A percentile compares a stretch with the other conserved stretches of the same genome.
phyloP scores from a whole-genome alignment of 495 filamentous ascomycete genomes.

The Talaromyces adpressus region DNA sequence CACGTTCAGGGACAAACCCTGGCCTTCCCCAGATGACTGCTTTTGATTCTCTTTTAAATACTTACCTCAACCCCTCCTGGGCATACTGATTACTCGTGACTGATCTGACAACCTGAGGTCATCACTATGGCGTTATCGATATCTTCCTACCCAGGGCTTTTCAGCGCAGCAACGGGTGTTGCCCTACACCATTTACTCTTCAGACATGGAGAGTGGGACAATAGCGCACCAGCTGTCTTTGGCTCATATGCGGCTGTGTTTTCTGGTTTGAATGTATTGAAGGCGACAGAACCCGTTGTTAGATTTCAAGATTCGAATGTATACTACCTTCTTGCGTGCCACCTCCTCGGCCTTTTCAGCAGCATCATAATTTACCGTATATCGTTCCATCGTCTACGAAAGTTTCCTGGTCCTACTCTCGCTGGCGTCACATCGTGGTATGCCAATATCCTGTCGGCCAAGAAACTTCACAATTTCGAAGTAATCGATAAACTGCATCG shows the following conservation, averaged over 20 bases:
- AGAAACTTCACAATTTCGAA: slow-evolving; percentile 25
- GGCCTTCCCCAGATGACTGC: background rate
- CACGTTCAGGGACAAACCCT: background rate
- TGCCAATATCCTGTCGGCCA: slow-evolving; percentile 23
- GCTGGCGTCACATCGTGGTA: slow-evolving; percentile 35
- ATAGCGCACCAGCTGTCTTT: slow-evolving; percentile 1
- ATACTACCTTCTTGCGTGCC: slow-evolving; percentile 13
- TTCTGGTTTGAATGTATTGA: background rate
- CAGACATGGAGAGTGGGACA: slow-evolving; percentile 8
- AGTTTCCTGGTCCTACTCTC: slow-evolving; percentile 36
- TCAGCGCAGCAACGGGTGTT: slow-evolving; percentile 1
- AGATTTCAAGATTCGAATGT: background rate
- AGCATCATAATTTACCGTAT: slow-evolving; percentile 42
- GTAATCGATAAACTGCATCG: slow-evolving; percentile 23
- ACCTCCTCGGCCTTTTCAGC: slow-evolving; percentile 23
- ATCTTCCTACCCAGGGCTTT: background rate
- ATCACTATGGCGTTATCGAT: background rate
- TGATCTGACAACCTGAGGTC: background rate
- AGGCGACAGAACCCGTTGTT: background rate
- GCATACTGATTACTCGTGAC: background rate
- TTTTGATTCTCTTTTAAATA: background rate
- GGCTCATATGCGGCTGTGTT: background rate
- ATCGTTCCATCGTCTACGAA: slow-evolving; percentile 36
- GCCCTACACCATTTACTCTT: background rate
- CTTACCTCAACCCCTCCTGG: background rate